These are phyloP conservation scores for Chalaropsis thielavioides DNA, from an alignment of 2,329 filamentous ascomycete species.

Conservation along the genomic window DNA sequence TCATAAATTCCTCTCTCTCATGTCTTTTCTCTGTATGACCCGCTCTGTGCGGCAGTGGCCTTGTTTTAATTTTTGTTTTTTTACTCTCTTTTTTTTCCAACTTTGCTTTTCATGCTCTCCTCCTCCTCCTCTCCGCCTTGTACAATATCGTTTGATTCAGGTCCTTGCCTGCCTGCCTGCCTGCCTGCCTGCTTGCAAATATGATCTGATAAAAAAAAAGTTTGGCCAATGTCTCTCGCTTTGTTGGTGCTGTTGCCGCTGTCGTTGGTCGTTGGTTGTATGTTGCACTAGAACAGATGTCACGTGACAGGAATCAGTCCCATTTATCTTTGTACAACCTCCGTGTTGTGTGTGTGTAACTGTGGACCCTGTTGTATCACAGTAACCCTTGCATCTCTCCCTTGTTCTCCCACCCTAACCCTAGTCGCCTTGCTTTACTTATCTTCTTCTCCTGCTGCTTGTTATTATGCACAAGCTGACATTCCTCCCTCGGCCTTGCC, in stretches of 20 bases:
- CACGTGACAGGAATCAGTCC: too few species aligned
- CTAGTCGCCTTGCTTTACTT: background rate
- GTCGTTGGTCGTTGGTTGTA: too few species aligned
- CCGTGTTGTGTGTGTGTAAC: too few species aligned
- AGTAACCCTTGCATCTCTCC: too few species aligned
- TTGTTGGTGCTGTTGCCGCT: background rate
- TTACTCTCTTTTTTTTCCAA: background rate
- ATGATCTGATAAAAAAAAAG: too few species aligned
- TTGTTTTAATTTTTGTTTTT: background rate
- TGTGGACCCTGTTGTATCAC: too few species aligned
- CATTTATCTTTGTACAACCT: too few species aligned
- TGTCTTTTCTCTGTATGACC: background rate
- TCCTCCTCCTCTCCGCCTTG: background rate
- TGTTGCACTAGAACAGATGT: too few species aligned
- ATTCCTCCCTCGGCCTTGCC: background rate
- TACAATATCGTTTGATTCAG: conserved; percentile 18
- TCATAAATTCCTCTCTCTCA: background rate
- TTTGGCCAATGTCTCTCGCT: background rate
- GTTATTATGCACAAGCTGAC: too few species aligned
- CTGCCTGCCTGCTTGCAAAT: background rate
- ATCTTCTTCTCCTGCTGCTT: background rate
- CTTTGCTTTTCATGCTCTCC: background rate
- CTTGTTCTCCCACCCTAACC: too few species aligned
- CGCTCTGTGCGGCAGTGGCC: background rate
- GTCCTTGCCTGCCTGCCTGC: conserved; percentile 6